These are phyloP conservation scores for Exophiala dermatitidis DNA, from an alignment of 2,329 filamentous ascomycete species.

Conservation along the genomic window DNA sequence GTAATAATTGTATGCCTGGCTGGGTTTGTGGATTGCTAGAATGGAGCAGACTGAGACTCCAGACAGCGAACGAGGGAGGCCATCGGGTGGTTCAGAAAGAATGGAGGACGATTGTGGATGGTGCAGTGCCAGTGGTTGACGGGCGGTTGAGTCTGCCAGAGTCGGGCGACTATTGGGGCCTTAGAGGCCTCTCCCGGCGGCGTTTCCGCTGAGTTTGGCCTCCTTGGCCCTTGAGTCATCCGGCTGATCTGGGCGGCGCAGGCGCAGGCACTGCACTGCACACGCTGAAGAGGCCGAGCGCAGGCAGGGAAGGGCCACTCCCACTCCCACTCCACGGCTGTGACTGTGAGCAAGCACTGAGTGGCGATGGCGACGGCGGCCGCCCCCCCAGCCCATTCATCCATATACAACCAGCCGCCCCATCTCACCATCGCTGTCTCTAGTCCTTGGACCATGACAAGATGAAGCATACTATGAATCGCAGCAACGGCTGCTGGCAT, in stretches of 20 bases:
- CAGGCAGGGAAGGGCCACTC: too few relatives aligned
- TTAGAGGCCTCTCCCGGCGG: not conserved
- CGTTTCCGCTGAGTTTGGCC: not conserved
- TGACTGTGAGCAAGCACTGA: not conserved
- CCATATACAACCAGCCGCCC: conserved; percentile 3
- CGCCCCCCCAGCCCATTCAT: conserved; percentile 13
- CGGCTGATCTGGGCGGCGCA: conserved; percentile 16
- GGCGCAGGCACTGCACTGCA: not conserved
- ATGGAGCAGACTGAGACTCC: not conserved
- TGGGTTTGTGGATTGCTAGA: not conserved
- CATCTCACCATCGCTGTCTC: not conserved
- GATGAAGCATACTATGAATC: conserved; percentile 15
- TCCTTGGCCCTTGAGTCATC: conserved; percentile 17
- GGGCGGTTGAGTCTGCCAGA: too few relatives aligned
- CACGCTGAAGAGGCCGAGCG: too few relatives aligned
- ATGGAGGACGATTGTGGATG: not conserved
- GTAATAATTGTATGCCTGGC: not conserved
- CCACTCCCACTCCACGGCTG: too few relatives aligned
- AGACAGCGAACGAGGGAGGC: too few relatives aligned
- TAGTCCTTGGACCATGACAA: conserved; percentile 6
- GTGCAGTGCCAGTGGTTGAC: not conserved
- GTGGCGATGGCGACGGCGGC: not conserved
- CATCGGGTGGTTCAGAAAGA: not conserved
- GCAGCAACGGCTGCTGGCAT: conserved; percentile 21
- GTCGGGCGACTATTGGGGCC: not conserved